A percentile compares a stretch with the other conserved stretches of the same genome.
Evolutionary conservation across 2,329 filamentous ascomycete genomes (phyloP).

Genomic region (Diaporthe eres): DNA sequence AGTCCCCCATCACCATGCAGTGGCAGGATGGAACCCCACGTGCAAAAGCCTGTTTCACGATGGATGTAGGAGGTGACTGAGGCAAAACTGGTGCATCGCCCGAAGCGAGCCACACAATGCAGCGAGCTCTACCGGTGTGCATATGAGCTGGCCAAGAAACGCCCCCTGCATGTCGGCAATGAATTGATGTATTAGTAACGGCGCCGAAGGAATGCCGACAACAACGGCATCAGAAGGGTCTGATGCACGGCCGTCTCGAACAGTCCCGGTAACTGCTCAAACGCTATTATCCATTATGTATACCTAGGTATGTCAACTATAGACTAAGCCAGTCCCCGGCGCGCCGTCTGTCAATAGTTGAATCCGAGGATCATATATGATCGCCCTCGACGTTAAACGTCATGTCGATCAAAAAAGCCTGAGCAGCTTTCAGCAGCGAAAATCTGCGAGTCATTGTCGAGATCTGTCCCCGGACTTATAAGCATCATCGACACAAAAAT

Average conservation of each 20-base stretch:
- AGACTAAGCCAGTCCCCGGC: background rate
- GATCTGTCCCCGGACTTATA: background rate
- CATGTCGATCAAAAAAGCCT: background rate
- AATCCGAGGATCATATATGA: background rate
- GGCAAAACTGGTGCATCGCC: background rate
- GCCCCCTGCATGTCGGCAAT: conserved; percentile 29
- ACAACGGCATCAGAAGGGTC: background rate
- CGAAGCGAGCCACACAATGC: conserved; percentile 24
- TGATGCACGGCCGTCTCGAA: conserved; percentile 12
- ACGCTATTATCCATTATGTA: background rate
- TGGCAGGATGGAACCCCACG: background rate
- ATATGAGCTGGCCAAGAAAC: conserved; percentile 11
- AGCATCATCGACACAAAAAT: conserved; percentile 1
- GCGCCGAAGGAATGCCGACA: conserved; percentile 16
- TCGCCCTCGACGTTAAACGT: background rate
- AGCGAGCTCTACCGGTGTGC: conserved; percentile 5
- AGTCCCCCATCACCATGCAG: background rate
- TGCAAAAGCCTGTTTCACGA: conserved; percentile 10
- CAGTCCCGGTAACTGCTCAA: background rate
- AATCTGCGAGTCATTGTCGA: conserved; percentile 6
- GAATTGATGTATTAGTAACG: background rate
- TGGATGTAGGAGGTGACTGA: background rate
- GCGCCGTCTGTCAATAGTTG: conserved; percentile 12
- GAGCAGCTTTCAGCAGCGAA: background rate
- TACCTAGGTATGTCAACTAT: background rate